phyloP scores from a whole-genome alignment of 345 rosid genomes.

The Camelina sativa region DNA sequence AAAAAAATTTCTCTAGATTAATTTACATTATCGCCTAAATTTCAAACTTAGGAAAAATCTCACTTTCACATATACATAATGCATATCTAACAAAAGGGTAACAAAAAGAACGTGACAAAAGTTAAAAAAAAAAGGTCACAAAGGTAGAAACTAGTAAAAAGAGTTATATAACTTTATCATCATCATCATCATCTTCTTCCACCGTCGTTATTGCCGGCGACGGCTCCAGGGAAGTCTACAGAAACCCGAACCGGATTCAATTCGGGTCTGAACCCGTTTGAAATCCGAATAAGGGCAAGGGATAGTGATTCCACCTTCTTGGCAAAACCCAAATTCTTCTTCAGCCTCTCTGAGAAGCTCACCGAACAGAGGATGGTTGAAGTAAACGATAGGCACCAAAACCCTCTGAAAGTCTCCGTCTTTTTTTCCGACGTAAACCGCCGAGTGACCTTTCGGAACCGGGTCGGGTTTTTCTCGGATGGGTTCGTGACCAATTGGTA shows the following conservation, averaged over 20 bases:
- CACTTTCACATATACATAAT: slow-evolving; percentile 26
- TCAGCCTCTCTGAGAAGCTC: slow-evolving; percentile 82
- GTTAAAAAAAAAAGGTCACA: slow-evolving; percentile 34
- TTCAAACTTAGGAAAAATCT: slow-evolving; percentile 7
- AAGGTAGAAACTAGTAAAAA: slow-evolving; percentile 27
- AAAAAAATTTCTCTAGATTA: neutral
- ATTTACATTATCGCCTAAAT: slow-evolving; percentile 34
- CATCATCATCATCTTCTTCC: slow-evolving; percentile 17
- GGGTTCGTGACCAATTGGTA: slow-evolving; percentile 47
- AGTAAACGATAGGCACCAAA: slow-evolving; percentile 82
- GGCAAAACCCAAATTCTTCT: slow-evolving; percentile 82
- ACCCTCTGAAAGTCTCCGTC: slow-evolving; percentile 82
- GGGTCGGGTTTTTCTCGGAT: slow-evolving; percentile 35
- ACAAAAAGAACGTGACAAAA: slow-evolving; percentile 4
- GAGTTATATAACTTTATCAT: neutral
- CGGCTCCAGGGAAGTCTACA: slow-evolving; percentile 53
- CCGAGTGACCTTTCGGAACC: slow-evolving; percentile 85
- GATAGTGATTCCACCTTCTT: slow-evolving; percentile 85
- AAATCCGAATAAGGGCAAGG: slow-evolving; percentile 88
- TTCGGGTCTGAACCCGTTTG: slow-evolving; percentile 75
- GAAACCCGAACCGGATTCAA: slow-evolving; percentile 58
- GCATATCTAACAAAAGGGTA: slow-evolving; percentile 18
- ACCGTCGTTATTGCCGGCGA: slow-evolving; percentile 34
- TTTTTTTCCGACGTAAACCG: slow-evolving; percentile 79
- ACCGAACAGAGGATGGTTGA: slow-evolving; percentile 92